A percentile compares a stretch with the other conserved stretches of the same genome.
These are phyloP conservation scores for Podila minutissima DNA, from an alignment of 192 early-diverging fungal genomes.

Conservation along the genomic window DNA sequence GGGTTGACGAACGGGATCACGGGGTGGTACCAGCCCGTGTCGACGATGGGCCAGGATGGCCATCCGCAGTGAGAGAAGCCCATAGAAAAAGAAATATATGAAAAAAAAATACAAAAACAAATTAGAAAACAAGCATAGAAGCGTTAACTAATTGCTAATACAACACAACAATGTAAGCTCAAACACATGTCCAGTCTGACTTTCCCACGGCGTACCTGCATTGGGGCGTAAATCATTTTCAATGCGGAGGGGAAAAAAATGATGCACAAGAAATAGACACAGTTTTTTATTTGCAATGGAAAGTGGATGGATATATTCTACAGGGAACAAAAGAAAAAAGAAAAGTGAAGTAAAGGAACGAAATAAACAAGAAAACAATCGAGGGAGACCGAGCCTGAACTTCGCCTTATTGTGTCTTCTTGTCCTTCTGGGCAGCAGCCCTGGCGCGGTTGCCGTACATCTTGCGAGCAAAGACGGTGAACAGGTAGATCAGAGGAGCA, in stretches of 20 bases:
- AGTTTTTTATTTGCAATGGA: constrained; percentile 23
- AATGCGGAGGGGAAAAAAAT: constrained; percentile 3
- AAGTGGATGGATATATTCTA: background rate
- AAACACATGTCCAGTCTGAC: constrained; percentile 1
- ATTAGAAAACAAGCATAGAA: no score
- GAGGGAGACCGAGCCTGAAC: no score
- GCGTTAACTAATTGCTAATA: no score
- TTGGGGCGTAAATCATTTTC: background rate
- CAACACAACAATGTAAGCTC: no score
- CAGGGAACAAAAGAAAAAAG: constrained; percentile 63
- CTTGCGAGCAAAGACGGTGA: constrained; percentile 68
- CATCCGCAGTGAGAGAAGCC: background rate
- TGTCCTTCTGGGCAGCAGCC: constrained; percentile 11
- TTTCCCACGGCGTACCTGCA: background rate
- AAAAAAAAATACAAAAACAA: no score
- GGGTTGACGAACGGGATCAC: constrained; percentile 47
- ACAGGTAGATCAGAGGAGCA: constrained; percentile 68
- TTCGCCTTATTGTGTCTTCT: background rate
- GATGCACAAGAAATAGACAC: constrained; percentile 41
- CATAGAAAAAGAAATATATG: no score
- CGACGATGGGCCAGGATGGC: constrained; percentile 12
- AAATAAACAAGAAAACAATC: background rate
- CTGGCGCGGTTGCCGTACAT: constrained; percentile 56
- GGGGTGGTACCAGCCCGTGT: constrained; percentile 45
- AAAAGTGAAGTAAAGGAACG: constrained; percentile 56